Percentiles rank a stretch among this genome's conserved stretches.
Conservation (phyloP, 345 rosid genomes). For the Corymbia maculata region DNA sequence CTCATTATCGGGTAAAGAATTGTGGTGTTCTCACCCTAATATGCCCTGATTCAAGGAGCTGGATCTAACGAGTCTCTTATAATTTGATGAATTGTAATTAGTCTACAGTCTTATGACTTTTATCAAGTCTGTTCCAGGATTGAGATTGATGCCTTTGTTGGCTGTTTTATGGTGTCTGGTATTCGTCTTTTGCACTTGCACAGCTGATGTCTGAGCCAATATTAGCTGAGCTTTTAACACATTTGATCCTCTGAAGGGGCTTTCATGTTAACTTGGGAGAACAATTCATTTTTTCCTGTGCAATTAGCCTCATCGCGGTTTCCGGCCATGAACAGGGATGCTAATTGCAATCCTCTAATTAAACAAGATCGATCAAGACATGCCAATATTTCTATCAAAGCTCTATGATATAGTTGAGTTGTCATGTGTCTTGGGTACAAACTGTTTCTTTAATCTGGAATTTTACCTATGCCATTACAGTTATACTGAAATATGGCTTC, state of each 20-base stretch:
- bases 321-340: background rate
- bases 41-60: background rate
- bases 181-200: background rate
- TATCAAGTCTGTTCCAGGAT: background rate
- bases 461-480: background rate
- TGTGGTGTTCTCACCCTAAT: background rate
- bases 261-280: background rate
- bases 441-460: background rate
- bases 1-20: background rate
- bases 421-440: background rate
- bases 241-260: background rate
- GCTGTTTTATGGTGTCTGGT: background rate
- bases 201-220: background rate
- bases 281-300: background rate
- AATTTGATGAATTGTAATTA: background rate
- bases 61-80: background rate
- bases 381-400: background rate
- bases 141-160: background rate
- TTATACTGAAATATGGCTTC: background rate
- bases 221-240: background rate
- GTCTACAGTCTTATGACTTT: background rate
- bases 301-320: background rate
- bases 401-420: background rate
- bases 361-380: background rate
- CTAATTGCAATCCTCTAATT: background rate